Evolutionary conservation across 768 basidiomycete species (phyloP).

Genomic region (Chalciporus sphaerocephalus): DNA sequence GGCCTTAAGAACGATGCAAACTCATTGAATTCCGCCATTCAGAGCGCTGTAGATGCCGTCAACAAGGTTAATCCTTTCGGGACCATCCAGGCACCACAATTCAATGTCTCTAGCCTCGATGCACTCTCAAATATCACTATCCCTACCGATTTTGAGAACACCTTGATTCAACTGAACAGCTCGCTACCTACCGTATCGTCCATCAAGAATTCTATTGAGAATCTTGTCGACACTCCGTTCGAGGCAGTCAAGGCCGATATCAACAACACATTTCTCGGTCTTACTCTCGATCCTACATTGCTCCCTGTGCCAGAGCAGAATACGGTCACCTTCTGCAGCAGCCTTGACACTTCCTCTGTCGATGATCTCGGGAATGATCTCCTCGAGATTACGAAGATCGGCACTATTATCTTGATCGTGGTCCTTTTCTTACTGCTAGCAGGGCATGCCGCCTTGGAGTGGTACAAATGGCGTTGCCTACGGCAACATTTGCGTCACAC

Average conservation of each 20-base stretch:
- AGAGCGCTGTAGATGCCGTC: slow-evolving; percentile 56
- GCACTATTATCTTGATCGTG: slow-evolving; percentile 66
- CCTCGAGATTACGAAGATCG: slow-evolving; percentile 75
- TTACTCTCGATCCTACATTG: slow-evolving; percentile 65
- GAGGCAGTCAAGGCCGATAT: slow-evolving; percentile 85
- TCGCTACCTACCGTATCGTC: slow-evolving; percentile 76
- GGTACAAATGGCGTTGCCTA: slow-evolving; percentile 83
- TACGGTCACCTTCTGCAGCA: slow-evolving; percentile 66
- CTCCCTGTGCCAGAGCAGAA: slow-evolving; percentile 76
- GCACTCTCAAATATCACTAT: slow-evolving; percentile 75
- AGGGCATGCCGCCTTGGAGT: slow-evolving; percentile 73
- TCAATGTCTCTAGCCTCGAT: slow-evolving; percentile 70
- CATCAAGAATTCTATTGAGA: slow-evolving; percentile 62
- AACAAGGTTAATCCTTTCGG: slow-evolving; percentile 76
- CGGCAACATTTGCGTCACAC: slow-evolving; percentile 62
- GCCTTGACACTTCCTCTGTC: slow-evolving; percentile 78
- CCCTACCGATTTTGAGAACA: slow-evolving; percentile 69
- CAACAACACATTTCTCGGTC: slow-evolving; percentile 75
- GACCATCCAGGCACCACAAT: slow-evolving; percentile 63
- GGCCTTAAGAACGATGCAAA: slow-evolving; percentile 69
- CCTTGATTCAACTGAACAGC: slow-evolving; percentile 71
- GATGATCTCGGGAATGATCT: slow-evolving; percentile 82
- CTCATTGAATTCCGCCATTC: slow-evolving; percentile 64
- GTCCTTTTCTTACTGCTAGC: slow-evolving; percentile 70
- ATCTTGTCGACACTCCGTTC: slow-evolving; percentile 79